These are phyloP conservation scores for Crithidia sp. DNA, from an alignment of 208 protist genomes.

Conservation along the genomic window DNA sequence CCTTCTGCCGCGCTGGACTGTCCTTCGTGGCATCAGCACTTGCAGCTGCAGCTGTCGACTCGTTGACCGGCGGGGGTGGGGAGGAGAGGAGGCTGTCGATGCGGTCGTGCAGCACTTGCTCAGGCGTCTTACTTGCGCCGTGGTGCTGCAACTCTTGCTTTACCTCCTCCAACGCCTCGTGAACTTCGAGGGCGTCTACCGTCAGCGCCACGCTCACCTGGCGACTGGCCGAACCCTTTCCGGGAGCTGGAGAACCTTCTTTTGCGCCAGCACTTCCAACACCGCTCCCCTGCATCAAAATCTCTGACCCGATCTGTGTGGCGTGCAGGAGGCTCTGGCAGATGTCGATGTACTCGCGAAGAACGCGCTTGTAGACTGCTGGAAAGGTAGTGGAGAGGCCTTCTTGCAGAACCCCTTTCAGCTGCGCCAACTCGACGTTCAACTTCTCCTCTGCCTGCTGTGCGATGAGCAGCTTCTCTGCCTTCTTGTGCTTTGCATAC, in stretches of 20 bases:
- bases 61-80: neutral
- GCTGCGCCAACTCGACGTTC: neutral
- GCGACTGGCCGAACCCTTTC: neutral
- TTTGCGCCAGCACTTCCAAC: neutral
- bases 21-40: no score
- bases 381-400: neutral
- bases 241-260: neutral
- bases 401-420: neutral
- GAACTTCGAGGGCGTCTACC: neutral
- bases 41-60: neutral
- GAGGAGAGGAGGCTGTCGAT: neutral
- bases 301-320: neutral
- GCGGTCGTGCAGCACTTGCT: neutral
- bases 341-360: slow-evolving; percentile 11
- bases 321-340: slow-evolving; percentile 5
- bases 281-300: neutral
- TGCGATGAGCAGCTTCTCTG: slow-evolving; percentile 3
- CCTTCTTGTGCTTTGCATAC: slow-evolving; percentile 10
- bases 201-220: neutral
- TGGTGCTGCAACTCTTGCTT: neutral
- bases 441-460: neutral
- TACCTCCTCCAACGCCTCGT: slow-evolving; percentile 1
- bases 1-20: no score
- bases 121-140: neutral
- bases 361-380: neutral